These are phyloP conservation scores for Aspergillus sclerotioniger DNA, from an alignment of 495 filamentous ascomycete genomes.

Conservation along the genomic window DNA sequence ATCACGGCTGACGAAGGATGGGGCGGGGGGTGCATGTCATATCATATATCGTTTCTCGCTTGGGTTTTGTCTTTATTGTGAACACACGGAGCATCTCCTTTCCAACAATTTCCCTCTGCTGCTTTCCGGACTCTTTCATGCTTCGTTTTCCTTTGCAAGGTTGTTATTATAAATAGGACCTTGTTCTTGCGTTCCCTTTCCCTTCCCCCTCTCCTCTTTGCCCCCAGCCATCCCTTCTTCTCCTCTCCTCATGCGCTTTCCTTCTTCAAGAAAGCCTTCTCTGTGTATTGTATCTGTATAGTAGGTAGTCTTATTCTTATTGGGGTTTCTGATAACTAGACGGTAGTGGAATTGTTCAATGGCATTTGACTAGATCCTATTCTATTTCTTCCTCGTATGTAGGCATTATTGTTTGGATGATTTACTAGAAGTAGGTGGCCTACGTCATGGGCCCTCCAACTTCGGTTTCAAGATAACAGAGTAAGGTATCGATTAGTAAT, in stretches of 20 bases:
- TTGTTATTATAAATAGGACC: conserved; percentile 19
- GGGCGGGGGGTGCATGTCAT: background rate
- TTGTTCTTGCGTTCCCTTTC: conserved; percentile 25
- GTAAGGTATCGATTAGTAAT: no score
- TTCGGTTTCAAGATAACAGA: no score
- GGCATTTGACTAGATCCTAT: no score
- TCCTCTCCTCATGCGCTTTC: background rate
- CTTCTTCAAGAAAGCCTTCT: conserved; percentile 6
- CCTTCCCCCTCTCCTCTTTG: conserved; percentile 14
- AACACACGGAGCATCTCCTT: conserved; percentile 31
- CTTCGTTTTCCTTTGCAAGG: conserved; percentile 21
- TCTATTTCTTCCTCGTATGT: no score
- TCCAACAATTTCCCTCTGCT: conserved; percentile 10
- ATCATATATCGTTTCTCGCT: conserved; percentile 29
- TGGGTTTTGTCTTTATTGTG: conserved; percentile 40
- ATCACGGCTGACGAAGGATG: conserved; percentile 22
- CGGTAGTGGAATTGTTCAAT: background rate
- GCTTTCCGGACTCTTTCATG: background rate
- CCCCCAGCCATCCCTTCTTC: background rate
- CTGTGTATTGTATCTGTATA: conserved; percentile 28
- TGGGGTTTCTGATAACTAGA: conserved; percentile 13
- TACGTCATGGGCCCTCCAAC: no score
- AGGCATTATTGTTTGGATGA: no score
- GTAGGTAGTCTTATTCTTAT: conserved; percentile 20
- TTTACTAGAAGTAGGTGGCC: no score